phyloP scores from a whole-genome alignment of 2,329 filamentous ascomycete genomes.

The Penicillium sp. region DNA sequence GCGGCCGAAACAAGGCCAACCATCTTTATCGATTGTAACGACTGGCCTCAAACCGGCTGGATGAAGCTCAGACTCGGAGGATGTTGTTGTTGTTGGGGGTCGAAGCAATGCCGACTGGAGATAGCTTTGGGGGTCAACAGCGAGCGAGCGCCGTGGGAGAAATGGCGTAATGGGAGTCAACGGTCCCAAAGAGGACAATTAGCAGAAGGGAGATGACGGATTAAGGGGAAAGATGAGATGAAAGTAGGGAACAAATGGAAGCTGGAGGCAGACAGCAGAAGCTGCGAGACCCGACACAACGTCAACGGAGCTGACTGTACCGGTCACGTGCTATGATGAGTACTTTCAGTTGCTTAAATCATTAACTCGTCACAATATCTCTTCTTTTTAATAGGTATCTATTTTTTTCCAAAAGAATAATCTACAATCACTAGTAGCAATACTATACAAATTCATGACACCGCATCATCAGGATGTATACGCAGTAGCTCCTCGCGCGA shows the following conservation, averaged over 20 bases:
- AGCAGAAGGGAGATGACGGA: slow-evolving; percentile 8
- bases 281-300: slow-evolving; percentile 24
- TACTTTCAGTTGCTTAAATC: background rate
- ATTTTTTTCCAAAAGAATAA: too few relatives aligned
- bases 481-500: background rate
- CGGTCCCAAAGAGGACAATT: slow-evolving; percentile 6
- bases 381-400: background rate
- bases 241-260: slow-evolving; percentile 22
- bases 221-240: slow-evolving; percentile 18
- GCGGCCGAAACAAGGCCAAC: slow-evolving; percentile 90
- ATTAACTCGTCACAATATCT: background rate
- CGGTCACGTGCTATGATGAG: slow-evolving; percentile 19
- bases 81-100: slow-evolving; percentile 25
- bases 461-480: background rate
- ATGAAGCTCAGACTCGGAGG: slow-evolving; percentile 11
- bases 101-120: slow-evolving; percentile 31
- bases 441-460: background rate
- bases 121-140: slow-evolving; percentile 25
- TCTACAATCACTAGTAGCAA: background rate
- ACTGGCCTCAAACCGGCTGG: slow-evolving; percentile 9
- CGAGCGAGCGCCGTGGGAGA: slow-evolving; percentile 18
- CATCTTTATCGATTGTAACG: slow-evolving; percentile 53
- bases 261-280: slow-evolving; percentile 23
- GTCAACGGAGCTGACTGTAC: slow-evolving; percentile 26
- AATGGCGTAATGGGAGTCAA: slow-evolving; percentile 2